Evolutionary conservation across 306 rosid genomes (phyloP).

Genomic region (Cicer arietinum): DNA sequence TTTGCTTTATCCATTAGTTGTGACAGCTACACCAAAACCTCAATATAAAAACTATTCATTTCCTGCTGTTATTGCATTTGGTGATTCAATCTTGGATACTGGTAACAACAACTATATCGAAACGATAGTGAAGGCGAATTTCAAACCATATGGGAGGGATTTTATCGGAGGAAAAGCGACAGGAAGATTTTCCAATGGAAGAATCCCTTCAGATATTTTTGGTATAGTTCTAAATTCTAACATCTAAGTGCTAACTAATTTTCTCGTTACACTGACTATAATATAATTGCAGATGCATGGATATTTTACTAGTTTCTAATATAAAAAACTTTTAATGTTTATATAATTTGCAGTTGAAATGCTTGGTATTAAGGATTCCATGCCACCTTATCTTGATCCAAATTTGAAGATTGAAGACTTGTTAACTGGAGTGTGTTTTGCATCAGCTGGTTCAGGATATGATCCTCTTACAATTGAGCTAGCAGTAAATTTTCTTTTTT

Average conservation of each 20-base stretch:
- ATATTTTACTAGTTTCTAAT: no score
- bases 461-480: conserved; percentile 45
- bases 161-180: conserved; percentile 42
- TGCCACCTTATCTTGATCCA: conserved; percentile 59
- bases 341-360: neutral
- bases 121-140: conserved; percentile 28
- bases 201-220: conserved; percentile 41
- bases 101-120: conserved; percentile 43
- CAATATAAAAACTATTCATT: neutral
- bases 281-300: no score
- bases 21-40: conserved; percentile 20
- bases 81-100: conserved; percentile 51
- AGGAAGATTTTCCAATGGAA: conserved; percentile 53
- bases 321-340: neutral
- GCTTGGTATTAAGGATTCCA: conserved; percentile 43
- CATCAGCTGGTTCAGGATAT: conserved; percentile 56
- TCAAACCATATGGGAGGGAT: conserved; percentile 47
- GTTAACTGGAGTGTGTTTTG: conserved; percentile 55
- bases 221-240: conserved; percentile 40
- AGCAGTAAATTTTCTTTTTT: conserved; percentile 28
- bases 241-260: neutral
- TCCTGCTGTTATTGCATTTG: conserved; percentile 45
- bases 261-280: neutral
- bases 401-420: conserved; percentile 46
- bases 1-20: conserved; percentile 30